phyloP scores from a whole-genome alignment of 73 alveolate genomes.

The Halteria grandinella region DNA sequence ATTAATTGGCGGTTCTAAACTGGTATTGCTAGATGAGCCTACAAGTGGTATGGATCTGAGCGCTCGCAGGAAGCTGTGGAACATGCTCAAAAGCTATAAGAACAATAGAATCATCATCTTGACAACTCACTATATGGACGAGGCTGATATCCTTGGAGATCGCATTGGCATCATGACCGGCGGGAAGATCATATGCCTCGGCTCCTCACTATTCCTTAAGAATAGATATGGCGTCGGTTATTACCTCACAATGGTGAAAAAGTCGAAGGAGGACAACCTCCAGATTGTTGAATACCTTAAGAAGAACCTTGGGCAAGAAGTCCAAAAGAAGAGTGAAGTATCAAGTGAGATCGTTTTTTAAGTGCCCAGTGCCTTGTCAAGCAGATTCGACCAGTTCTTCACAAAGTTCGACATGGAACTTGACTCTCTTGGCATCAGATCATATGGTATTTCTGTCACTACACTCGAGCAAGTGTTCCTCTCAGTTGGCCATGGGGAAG shows the following conservation, averaged over 20 bases:
- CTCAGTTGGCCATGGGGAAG: conserved; percentile 84
- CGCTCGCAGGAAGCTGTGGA: conserved; percentile 93
- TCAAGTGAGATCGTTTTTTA: conserved; percentile 61
- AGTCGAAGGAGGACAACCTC: conserved; percentile 42
- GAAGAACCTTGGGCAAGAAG: conserved; percentile 21
- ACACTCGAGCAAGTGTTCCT: conserved; percentile 96
- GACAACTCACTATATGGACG: conserved; percentile 94
- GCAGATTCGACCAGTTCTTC: conserved; percentile 64
- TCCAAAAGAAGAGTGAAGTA: conserved; percentile 52
- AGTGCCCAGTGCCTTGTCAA: conserved; percentile 62
- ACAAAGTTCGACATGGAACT: conserved; percentile 67
- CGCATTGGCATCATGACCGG: conserved; percentile 80
- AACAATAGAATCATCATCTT: conserved; percentile 85
- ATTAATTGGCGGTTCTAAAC: conserved; percentile 84
- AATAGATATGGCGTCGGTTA: conserved; percentile 50
- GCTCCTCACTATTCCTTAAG: conserved; percentile 72
- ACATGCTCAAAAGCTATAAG: conserved; percentile 88
- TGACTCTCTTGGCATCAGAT: conserved; percentile 52
- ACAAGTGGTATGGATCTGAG: conserved; percentile 94
- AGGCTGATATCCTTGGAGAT: conserved; percentile 90
- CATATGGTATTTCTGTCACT: conserved; percentile 94
- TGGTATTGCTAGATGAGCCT: conserved; percentile 95
- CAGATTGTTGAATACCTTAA: conserved; percentile 7
- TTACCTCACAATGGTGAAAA: conserved; percentile 73
- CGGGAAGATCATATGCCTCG: conserved; percentile 78